phyloP scores from a whole-genome alignment of 1,139 yeast genomes.

The Yamadazyma trypodendri region DNA sequence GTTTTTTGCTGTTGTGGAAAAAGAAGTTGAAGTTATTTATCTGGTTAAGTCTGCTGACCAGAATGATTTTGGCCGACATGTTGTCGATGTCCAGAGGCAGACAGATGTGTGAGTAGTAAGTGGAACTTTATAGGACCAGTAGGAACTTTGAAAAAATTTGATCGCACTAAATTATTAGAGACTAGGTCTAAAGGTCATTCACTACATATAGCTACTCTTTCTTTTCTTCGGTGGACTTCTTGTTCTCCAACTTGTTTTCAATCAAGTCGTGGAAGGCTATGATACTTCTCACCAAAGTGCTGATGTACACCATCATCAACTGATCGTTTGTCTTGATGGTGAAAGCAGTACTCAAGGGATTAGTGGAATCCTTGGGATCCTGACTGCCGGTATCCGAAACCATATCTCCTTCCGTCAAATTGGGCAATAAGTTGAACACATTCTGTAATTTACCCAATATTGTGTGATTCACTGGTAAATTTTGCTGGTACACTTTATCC shows the following conservation, averaged over 20 bases:
- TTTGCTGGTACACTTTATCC: conserved; percentile 67
- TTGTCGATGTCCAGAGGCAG: not conserved
- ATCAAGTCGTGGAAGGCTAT: conserved; percentile 96
- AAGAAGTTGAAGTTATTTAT: conserved; percentile 38
- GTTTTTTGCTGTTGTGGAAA: conserved; percentile 37
- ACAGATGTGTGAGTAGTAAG: not conserved
- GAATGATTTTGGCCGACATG: conserved; percentile 6
- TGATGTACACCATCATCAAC: conserved; percentile 87
- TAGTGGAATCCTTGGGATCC: conserved; percentile 23
- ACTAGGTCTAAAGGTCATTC: not conserved
- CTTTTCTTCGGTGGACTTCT: conserved; percentile 46
- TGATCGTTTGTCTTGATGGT: conserved; percentile 94
- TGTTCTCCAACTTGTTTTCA: conserved; percentile 90
- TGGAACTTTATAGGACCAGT: not conserved
- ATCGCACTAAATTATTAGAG: not conserved
- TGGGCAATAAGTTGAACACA: conserved; percentile 89
- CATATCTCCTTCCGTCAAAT: conserved; percentile 42
- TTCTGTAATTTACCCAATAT: conserved; percentile 93
- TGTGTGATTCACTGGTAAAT: conserved; percentile 84
- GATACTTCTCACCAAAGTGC: conserved; percentile 88
- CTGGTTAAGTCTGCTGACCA: conserved; percentile 11
- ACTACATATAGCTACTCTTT: no score
- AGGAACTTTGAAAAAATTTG: not conserved
- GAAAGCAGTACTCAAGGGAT: conserved; percentile 73
- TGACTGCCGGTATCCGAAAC: conserved; percentile 16